Percentiles rank a stretch among this genome's conserved stretches.
These are phyloP conservation scores for Candida nitratophila DNA, from an alignment of 805 yeast species.

Conservation along the genomic window DNA sequence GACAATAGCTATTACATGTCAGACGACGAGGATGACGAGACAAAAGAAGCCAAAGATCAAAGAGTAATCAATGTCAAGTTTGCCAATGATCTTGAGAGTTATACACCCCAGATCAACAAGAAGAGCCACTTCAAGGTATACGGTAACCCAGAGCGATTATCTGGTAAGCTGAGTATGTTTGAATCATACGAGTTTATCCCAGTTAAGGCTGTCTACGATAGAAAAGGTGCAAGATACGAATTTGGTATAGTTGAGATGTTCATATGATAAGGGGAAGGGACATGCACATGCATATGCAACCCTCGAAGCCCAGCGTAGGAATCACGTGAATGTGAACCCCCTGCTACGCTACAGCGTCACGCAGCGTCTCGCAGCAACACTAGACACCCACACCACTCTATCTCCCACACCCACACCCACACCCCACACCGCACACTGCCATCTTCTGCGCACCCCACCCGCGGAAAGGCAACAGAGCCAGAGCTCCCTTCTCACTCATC, in stretches of 20 bases:
- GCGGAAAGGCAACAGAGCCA: too few relatives aligned
- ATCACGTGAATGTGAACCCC: background rate
- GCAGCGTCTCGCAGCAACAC: background rate
- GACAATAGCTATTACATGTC: constrained; percentile 36
- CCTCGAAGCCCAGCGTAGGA: too few relatives aligned
- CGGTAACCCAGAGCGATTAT: constrained; percentile 5
- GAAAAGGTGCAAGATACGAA: constrained; percentile 1
- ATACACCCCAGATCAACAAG: constrained; percentile 14
- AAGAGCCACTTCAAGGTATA: constrained; percentile 17
- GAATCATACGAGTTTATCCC: constrained; percentile 18
- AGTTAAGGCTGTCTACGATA: constrained; percentile 10
- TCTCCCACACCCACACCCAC: background rate
- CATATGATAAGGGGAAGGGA: background rate
- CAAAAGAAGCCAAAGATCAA: constrained; percentile 27
- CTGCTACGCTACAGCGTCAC: too few relatives aligned
- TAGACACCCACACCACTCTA: background rate
- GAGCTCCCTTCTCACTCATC: too few relatives aligned
- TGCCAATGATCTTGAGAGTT: constrained; percentile 34
- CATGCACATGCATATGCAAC: too few relatives aligned
- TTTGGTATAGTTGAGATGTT: constrained; percentile 8
- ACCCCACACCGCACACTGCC: too few relatives aligned
- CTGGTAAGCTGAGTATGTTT: constrained; percentile 1
- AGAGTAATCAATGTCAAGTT: constrained; percentile 39
- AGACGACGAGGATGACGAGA: constrained; percentile 23
- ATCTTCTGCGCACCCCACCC: too few relatives aligned